Percentiles rank a stretch among this genome's conserved stretches.
These are phyloP conservation scores for Candida sanyiensis DNA, from an alignment of 805 yeast species.

Conservation along the genomic window DNA sequence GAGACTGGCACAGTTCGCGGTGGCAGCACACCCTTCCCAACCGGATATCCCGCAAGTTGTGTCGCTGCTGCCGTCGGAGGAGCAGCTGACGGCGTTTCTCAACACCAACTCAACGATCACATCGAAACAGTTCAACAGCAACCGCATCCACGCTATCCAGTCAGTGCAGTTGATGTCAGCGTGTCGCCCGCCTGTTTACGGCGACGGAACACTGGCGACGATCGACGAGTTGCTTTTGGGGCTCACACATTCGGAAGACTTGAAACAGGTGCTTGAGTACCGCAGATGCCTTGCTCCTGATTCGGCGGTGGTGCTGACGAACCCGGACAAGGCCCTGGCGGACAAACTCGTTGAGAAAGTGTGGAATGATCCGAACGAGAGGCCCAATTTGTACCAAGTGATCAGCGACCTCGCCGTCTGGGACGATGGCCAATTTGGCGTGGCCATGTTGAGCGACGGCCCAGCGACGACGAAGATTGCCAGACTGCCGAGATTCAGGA, in stretches of 20 bases:
- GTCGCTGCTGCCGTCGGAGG: slow-evolving; percentile 37
- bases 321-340: slow-evolving; percentile 65
- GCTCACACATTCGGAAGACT: slow-evolving; percentile 13
- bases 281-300: slow-evolving; percentile 26
- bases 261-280: slow-evolving; percentile 16
- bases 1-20: slow-evolving; percentile 32
- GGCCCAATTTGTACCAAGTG: slow-evolving; percentile 47
- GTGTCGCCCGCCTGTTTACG: slow-evolving; percentile 22
- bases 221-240: slow-evolving; percentile 20
- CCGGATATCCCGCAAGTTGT: slow-evolving; percentile 36
- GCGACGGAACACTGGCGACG: slow-evolving; percentile 17
- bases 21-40: slow-evolving; percentile 35
- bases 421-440: slow-evolving; percentile 32
- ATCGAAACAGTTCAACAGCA: slow-evolving; percentile 11
- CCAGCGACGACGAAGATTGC: slow-evolving; percentile 43
- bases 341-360: slow-evolving; percentile 35
- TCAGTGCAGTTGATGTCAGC: slow-evolving; percentile 21
- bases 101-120: slow-evolving; percentile 36
- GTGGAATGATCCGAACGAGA: slow-evolving; percentile 42
- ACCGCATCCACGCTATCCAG: slow-evolving; percentile 6
- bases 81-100: slow-evolving; percentile 36
- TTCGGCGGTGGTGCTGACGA: slow-evolving; percentile 55
- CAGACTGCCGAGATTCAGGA: slow-evolving; percentile 34
- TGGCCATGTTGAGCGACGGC: slow-evolving; percentile 50
- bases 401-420: slow-evolving; percentile 66